These are phyloP conservation scores for Rhodotorula sp. DNA, from an alignment of 1,284 basidiomycete genomes.

Conservation along the genomic window DNA sequence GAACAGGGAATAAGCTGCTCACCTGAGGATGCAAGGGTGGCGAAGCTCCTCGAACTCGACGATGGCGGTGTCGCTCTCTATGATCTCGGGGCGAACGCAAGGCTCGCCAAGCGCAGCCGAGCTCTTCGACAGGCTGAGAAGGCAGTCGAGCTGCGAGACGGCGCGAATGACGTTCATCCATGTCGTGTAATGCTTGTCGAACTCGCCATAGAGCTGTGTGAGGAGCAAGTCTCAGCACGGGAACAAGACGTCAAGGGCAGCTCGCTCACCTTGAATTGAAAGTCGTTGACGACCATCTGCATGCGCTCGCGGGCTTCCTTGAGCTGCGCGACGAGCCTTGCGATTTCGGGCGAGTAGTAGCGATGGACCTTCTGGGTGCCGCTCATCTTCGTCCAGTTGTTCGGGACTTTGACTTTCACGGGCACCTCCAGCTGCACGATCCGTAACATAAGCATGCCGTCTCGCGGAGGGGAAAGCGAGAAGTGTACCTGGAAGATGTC, in stretches of 20 bases:
- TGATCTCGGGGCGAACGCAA: slow-evolving; percentile 81
- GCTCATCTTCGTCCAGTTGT: slow-evolving; percentile 78
- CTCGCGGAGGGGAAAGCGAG: not conserved
- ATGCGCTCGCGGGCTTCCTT: slow-evolving; percentile 91
- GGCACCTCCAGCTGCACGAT: slow-evolving; percentile 64
- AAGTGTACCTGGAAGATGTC: slow-evolving; percentile 50
- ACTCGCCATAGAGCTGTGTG: slow-evolving; percentile 42
- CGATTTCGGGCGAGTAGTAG: slow-evolving; percentile 71
- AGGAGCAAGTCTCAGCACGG: not conserved
- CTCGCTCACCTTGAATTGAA: slow-evolving; percentile 81
- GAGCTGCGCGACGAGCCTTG: slow-evolving; percentile 67
- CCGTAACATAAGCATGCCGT: not conserved
- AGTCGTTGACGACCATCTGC: slow-evolving; percentile 71
- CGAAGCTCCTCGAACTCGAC: slow-evolving; percentile 76
- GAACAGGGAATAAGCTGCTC: not conserved
- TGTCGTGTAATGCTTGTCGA: slow-evolving; percentile 44
- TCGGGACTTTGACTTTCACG: slow-evolving; percentile 64
- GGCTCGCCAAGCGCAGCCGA: slow-evolving; percentile 88
- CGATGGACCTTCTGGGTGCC: slow-evolving; percentile 70
- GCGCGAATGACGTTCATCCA: slow-evolving; percentile 52
- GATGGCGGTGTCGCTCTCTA: slow-evolving; percentile 73
- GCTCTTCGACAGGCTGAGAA: slow-evolving; percentile 87
- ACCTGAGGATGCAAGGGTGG: slow-evolving; percentile 63
- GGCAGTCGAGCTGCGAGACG: slow-evolving; percentile 86
- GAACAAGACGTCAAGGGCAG: slow-evolving; percentile 69